These are phyloP conservation scores for Nitzschia putrida DNA, from an alignment of 108 stramenopile genomes.

Conservation along the genomic window DNA sequence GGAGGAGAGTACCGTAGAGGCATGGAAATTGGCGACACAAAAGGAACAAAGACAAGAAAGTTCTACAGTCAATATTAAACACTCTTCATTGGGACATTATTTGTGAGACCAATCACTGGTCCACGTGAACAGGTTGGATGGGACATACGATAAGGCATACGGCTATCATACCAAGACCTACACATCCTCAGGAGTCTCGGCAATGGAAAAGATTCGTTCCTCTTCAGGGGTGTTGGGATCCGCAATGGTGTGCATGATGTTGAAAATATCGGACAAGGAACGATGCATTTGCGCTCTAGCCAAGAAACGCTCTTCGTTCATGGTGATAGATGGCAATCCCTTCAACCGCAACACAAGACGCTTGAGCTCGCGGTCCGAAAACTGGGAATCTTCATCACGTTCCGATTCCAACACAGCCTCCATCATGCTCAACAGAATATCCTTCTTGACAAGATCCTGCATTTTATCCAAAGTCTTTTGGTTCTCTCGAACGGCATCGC, in stretches of 20 bases:
- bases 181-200: not conserved
- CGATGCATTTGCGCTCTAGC: conserved; percentile 10
- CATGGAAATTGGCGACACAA: too few species aligned
- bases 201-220: conserved; percentile 25
- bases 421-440: conserved; percentile 34
- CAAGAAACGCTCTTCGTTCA: conserved; percentile 32
- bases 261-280: conserved; percentile 5
- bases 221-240: conserved; percentile 5
- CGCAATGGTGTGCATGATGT: conserved; percentile 9
- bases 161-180: too few species aligned
- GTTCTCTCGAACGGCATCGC: conserved; percentile 30
- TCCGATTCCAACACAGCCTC: conserved; percentile 25
- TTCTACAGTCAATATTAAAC: too few species aligned
- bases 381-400: conserved; percentile 19
- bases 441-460: conserved; percentile 6
- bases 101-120: too few species aligned
- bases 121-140: too few species aligned
- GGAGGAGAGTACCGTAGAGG: too few species aligned
- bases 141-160: too few species aligned
- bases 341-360: conserved; percentile 29
- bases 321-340: conserved; percentile 15
- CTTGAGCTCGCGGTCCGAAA: conserved; percentile 22
- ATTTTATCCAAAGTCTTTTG: conserved; percentile 21
- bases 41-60: too few species aligned
- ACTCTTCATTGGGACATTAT: too few species aligned